Conservation (phyloP, 139 green algal genomes). For the Chlamydomonas sphaeroides region DNA sequence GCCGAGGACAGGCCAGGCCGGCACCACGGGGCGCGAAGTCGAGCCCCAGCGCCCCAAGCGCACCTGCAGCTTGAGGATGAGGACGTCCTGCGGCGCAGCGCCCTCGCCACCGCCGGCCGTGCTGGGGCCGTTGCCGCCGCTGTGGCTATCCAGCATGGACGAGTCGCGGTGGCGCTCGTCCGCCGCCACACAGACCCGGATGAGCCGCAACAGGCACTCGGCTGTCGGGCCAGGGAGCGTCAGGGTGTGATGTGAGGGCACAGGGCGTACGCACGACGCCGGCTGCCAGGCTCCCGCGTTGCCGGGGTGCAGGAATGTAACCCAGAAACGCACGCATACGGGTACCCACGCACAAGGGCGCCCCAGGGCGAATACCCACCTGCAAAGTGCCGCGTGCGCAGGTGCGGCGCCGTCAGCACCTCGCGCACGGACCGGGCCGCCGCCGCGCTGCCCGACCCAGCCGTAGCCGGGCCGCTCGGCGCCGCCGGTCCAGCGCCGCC, state of each 20-base stretch:
- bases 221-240: neutral
- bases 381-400: slow-evolving; percentile 16
- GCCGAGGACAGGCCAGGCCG: no score
- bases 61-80: slow-evolving; percentile 60
- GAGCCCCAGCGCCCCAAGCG: no score
- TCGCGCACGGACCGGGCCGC: slow-evolving; percentile 16
- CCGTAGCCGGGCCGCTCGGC: neutral
- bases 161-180: slow-evolving; percentile 74
- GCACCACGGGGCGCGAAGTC: no score
- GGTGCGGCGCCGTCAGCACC: slow-evolving; percentile 22
- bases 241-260: no score
- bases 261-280: no score
- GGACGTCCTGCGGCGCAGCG: slow-evolving; percentile 62
- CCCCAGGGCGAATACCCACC: no score
- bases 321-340: no score
- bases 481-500: neutral
- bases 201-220: slow-evolving; percentile 12
- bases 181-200: slow-evolving; percentile 23
- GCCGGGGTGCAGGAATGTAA: no score
- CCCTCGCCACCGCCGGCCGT: neutral
- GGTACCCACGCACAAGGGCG: no score
- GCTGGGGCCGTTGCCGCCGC: neutral
- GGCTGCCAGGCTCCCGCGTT: no score
- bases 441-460: slow-evolving; percentile 3
- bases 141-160: neutral